A percentile compares a stretch with the other conserved stretches of the same genome.
Conservation (phyloP, 106 monocot species). For the Alisma plantagoaquatica region DNA sequence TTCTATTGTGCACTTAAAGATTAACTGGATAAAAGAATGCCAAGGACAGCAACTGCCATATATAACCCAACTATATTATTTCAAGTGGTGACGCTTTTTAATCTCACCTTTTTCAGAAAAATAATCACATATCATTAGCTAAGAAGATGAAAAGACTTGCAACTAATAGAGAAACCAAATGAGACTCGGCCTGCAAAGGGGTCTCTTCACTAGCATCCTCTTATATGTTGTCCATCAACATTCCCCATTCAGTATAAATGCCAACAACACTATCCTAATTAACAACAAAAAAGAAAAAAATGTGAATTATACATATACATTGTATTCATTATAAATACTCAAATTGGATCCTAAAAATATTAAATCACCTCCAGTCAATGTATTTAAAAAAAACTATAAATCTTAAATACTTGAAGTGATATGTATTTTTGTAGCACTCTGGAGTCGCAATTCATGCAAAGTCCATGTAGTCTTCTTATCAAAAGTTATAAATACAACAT, state of each 20-base stretch:
- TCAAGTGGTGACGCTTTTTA: constrained; percentile 89
- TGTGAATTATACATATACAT: too few relatives aligned
- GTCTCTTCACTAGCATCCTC: constrained; percentile 94
- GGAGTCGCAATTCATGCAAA: too few relatives aligned
- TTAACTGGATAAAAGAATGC: constrained; percentile 64
- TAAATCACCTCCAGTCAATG: too few relatives aligned
- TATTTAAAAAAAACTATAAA: too few relatives aligned
- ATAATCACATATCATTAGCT: background rate
- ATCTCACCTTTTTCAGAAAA: constrained; percentile 46
- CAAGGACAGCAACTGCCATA: constrained; percentile 67
- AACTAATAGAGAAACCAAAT: constrained; percentile 21
- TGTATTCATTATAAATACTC: too few relatives aligned
- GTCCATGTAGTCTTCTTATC: too few relatives aligned
- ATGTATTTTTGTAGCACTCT: too few relatives aligned
- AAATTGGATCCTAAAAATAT: too few relatives aligned
- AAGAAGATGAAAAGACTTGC: background rate
- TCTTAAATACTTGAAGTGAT: too few relatives aligned
- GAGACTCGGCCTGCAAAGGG: constrained; percentile 63
- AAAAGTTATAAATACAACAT: too few relatives aligned
- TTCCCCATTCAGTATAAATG: constrained; percentile 91
- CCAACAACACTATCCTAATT: constrained; percentile 79
- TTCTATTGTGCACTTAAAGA: too few relatives aligned
- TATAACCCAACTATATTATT: constrained; percentile 60
- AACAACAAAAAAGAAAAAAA: too few relatives aligned
- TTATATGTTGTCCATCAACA: constrained; percentile 83